Base-by-base conservation (phyloP, 2,329 filamentous ascomycete species). In the Botrytis squamosa region DNA sequence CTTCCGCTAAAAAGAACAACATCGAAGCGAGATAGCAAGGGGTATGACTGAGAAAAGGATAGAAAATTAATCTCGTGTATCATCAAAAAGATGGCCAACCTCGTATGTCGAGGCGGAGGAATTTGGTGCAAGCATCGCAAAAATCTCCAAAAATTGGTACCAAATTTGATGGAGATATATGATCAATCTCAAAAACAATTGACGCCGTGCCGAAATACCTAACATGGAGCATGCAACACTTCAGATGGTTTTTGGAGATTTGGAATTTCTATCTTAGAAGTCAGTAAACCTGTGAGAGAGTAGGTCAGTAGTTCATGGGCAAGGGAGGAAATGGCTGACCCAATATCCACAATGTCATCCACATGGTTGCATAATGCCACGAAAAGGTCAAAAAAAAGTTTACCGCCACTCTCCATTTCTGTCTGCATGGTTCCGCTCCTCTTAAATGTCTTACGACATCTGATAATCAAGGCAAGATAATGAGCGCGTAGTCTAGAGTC, bases 281-380 rank as follows among this genome's bases (percentile, higher is more conserved):
- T 64, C 75, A 74, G 78, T 64, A 42, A 66, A 70, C 60, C 62
- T 70, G 33, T 46, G 66, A 73, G 69, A 73, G 62, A 70, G 75
- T 78, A 78, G 78, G 77, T 76, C 73, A 73, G 74, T 77, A 66
- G 74, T 25, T 63, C 44, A 63, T 33, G 63, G 60, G 73, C 20
- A 64, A 59, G 44, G 33, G 67, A 25, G 72, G 74, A 63, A 57
- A 74, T 60, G 65, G 76, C 79, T 72, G 77, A 81, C 80, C 89
- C 92, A 84, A 93, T 90, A 83, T 96, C 94, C 85, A 93, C 92
- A 85, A 98, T 90, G 84, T 98, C 95, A 88, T 98, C 95, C 82
- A 98, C 92, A 86, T 97, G 95, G 86, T 97, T 98, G 88, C 94
- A 97, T 92, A 98, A 93, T 81, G 95, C 95, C 82, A 98, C 95